Percentiles rank a stretch among this genome's conserved stretches.
phyloP scores from a whole-genome alignment of 2,329 filamentous ascomycete genomes.

The Fusarium praegraminearum region DNA sequence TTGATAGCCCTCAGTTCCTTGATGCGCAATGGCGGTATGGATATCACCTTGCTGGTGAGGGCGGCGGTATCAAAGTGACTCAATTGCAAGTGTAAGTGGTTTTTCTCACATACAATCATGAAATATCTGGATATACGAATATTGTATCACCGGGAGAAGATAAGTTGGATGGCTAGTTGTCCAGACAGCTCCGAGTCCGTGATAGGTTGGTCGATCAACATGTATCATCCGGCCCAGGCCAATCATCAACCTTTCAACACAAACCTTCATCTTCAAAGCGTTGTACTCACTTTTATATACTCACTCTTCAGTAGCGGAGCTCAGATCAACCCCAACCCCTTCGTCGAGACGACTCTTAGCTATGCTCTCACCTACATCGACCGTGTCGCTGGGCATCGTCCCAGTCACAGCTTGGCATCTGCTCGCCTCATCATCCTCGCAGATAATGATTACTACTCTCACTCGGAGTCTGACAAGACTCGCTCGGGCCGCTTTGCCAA shows the following conservation, averaged over 20 bases:
- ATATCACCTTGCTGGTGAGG: constrained; percentile 75
- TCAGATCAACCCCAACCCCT: constrained; percentile 73
- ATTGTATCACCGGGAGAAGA: neutral
- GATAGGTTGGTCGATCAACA: constrained; percentile 11
- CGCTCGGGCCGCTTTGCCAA: constrained; percentile 73
- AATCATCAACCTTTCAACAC: neutral
- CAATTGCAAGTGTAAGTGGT: constrained; percentile 81
- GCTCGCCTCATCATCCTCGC: constrained; percentile 87
- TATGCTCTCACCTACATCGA: constrained; percentile 88
- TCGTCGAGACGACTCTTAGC: constrained; percentile 90
- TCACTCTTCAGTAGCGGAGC: constrained; percentile 56
- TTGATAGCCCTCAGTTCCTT: constrained; percentile 91
- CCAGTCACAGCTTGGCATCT: constrained; percentile 69
- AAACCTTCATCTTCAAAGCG: neutral
- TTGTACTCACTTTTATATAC: constrained; percentile 11
- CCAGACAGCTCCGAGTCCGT: constrained; percentile 2
- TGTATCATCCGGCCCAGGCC: constrained; percentile 4
- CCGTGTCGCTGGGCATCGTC: constrained; percentile 53
- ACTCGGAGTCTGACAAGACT: constrained; percentile 50
- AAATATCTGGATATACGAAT: neutral
- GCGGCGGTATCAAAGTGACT: constrained; percentile 84
- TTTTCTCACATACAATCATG: neutral
- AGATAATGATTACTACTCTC: constrained; percentile 97
- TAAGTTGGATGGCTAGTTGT: neutral
- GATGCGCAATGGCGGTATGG: constrained; percentile 90